Evolutionary conservation across 805 yeast species (phyloP).

Genomic region (Hyphopichia homilentoma): DNA sequence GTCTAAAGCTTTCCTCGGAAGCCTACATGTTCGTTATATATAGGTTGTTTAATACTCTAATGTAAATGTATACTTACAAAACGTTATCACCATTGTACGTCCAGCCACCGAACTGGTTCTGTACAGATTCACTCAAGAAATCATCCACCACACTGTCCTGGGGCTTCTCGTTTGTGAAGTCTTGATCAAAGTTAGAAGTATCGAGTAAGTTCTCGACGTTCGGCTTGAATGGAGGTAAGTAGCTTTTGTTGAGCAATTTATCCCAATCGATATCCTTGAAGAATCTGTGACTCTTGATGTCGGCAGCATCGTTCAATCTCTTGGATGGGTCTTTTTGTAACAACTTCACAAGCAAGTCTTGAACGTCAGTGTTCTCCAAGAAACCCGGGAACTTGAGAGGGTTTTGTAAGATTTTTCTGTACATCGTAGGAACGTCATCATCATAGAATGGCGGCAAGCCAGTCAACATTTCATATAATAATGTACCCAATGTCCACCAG

Average conservation of each 20-base stretch:
- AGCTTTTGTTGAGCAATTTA: slow-evolving; percentile 76
- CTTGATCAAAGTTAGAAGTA: slow-evolving; percentile 90
- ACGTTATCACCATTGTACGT: slow-evolving; percentile 73
- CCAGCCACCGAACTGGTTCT: slow-evolving; percentile 98
- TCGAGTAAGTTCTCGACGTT: slow-evolving; percentile 81
- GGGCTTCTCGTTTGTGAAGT: slow-evolving; percentile 89
- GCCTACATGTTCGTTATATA: no score
- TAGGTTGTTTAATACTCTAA: no score
- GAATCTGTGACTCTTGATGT: slow-evolving; percentile 79
- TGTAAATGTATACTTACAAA: no score
- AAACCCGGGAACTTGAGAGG: slow-evolving; percentile 86
- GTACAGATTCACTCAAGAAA: slow-evolving; percentile 89
- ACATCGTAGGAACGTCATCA: slow-evolving; percentile 90
- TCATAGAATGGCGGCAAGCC: slow-evolving; percentile 97
- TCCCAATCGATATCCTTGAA: slow-evolving; percentile 90
- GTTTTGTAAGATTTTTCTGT: slow-evolving; percentile 85
- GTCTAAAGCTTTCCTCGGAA: no score
- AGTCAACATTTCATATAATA: slow-evolving; percentile 92
- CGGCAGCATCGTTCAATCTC: slow-evolving; percentile 78
- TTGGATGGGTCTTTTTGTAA: slow-evolving; percentile 81
- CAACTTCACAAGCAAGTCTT: slow-evolving; percentile 69
- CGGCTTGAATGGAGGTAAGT: slow-evolving; percentile 95
- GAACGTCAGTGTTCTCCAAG: slow-evolving; percentile 77
- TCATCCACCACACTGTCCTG: slow-evolving; percentile 94
- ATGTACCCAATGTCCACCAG: slow-evolving; percentile 97